Conservation (phyloP, 2,329 filamentous ascomycete species). For the Epichloe scottii region DNA sequence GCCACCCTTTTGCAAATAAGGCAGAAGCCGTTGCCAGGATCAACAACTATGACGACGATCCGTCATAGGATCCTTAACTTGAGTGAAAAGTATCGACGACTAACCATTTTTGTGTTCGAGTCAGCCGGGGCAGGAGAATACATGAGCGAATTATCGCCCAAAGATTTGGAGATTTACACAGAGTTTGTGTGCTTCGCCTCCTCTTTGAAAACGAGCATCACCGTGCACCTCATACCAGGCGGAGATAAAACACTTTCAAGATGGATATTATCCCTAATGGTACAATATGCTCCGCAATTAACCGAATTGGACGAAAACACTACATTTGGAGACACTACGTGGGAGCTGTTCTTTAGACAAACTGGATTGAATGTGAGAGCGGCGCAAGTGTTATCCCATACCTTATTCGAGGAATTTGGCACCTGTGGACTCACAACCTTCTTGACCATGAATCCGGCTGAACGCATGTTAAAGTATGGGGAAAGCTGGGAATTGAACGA, state of each 20-base stretch:
- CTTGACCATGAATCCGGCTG: constrained; percentile 15
- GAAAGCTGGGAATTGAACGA: constrained; percentile 16
- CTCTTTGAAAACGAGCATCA: constrained; percentile 25
- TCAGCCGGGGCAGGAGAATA: constrained; percentile 29
- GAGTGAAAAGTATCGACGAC: constrained; percentile 48
- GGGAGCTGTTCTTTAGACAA: constrained; percentile 23
- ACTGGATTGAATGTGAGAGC: constrained; percentile 25
- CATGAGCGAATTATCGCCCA: constrained; percentile 22
- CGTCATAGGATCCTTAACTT: constrained; percentile 41
- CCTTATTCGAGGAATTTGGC: constrained; percentile 14
- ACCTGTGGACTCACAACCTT: constrained; percentile 19
- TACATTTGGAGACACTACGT: constrained; percentile 27
- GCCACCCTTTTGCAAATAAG: constrained; percentile 61
- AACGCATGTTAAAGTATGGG: constrained; percentile 15
- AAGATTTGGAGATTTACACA: constrained; percentile 32
- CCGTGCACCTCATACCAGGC: constrained; percentile 36
- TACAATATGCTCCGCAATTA: constrained; percentile 25
- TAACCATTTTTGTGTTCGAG: constrained; percentile 58
- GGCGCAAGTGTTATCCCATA: constrained; percentile 20
- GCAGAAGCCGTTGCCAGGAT: constrained; percentile 53
- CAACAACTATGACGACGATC: constrained; percentile 30
- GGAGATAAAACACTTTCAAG: constrained; percentile 34
- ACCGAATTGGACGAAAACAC: constrained; percentile 20
- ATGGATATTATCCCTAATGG: constrained; percentile 43
- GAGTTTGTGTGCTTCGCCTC: constrained; percentile 38